These are phyloP conservation scores for Oemleria cerasiformis DNA, from an alignment of 306 rosid genomes.

Conservation along the genomic window DNA sequence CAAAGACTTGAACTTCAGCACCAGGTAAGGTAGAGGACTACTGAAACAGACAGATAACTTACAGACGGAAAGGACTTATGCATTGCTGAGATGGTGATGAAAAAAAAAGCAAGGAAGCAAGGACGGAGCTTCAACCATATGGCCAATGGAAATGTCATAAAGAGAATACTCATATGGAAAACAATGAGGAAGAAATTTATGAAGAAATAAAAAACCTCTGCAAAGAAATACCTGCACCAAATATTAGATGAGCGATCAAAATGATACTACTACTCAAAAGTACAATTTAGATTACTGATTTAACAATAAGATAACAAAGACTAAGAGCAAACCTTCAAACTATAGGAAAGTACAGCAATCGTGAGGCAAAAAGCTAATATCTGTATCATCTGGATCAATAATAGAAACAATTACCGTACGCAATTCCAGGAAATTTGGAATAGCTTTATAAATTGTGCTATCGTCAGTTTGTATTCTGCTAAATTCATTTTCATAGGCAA, in stretches of 20 bases:
- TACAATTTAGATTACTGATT: constrained; percentile 11
- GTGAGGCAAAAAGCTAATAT: constrained; percentile 2
- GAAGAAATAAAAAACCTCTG: constrained; percentile 92
- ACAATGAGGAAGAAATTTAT: constrained; percentile 81
- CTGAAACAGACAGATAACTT: constrained; percentile 19
- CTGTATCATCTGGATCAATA: not conserved
- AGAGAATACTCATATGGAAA: constrained; percentile 73
- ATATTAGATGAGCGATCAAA: constrained; percentile 16
- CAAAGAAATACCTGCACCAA: constrained; percentile 83
- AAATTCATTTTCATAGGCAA: not conserved
- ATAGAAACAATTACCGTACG: not conserved
- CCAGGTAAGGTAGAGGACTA: not conserved
- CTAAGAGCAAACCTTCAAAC: not conserved
- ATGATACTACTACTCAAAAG: constrained; percentile 23
- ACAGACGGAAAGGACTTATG: constrained; percentile 89
- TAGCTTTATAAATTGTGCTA: not conserved
- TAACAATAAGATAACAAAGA: not conserved
- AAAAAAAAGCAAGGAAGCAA: constrained; percentile 79
- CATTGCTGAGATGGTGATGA: constrained; percentile 61
- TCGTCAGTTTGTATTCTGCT: not conserved
- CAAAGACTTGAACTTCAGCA: not conserved
- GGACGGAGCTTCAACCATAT: constrained; percentile 83
- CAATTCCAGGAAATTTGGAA: not conserved
- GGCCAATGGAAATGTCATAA: constrained; percentile 82
- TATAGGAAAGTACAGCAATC: not conserved